phyloP scores from a whole-genome alignment of 352 stramenopile species.

The Peronosclerospora sorghi region DNA sequence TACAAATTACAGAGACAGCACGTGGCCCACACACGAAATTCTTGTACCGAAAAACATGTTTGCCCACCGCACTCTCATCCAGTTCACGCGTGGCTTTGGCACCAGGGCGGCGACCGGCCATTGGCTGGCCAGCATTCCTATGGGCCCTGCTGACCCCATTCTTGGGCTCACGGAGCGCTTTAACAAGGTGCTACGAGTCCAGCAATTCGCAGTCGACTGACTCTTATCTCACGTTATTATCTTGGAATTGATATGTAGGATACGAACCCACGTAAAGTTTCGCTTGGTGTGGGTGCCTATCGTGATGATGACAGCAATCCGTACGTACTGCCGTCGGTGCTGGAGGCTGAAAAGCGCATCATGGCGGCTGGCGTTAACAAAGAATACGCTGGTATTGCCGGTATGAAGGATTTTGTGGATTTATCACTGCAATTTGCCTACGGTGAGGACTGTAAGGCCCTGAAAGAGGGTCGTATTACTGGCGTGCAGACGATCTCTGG shows the following conservation, averaged over 20 bases:
- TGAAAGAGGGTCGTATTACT: conserved; percentile 88
- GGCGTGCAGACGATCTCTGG: conserved; percentile 97
- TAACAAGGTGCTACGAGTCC: conserved; percentile 60
- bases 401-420: conserved; percentile 93
- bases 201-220: not conserved
- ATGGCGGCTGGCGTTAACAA: conserved; percentile 91
- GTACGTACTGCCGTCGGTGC: conserved; percentile 94
- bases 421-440: conserved; percentile 94
- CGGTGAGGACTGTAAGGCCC: conserved; percentile 86
- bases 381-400: conserved; percentile 96
- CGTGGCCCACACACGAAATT: conserved; percentile 20
- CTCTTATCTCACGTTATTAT: not conserved
- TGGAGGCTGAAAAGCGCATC: conserved; percentile 93
- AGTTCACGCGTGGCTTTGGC: conserved; percentile 30
- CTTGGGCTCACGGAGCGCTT: conserved; percentile 90
- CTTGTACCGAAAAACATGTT: conserved; percentile 19
- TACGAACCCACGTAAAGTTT: conserved; percentile 90
- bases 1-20: not conserved
- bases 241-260: conserved; percentile 40
- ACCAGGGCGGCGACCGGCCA: conserved; percentile 29
- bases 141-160: conserved; percentile 94
- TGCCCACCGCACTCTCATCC: conserved; percentile 18
- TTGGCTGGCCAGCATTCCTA: conserved; percentile 81
- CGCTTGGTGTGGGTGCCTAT: conserved; percentile 98
- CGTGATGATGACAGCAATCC: conserved; percentile 90